Evolutionary conservation across 768 basidiomycete species (phyloP), one percentile per base, ranked within the genome.

Genomic region (Hygrocybe punicea): DNA sequence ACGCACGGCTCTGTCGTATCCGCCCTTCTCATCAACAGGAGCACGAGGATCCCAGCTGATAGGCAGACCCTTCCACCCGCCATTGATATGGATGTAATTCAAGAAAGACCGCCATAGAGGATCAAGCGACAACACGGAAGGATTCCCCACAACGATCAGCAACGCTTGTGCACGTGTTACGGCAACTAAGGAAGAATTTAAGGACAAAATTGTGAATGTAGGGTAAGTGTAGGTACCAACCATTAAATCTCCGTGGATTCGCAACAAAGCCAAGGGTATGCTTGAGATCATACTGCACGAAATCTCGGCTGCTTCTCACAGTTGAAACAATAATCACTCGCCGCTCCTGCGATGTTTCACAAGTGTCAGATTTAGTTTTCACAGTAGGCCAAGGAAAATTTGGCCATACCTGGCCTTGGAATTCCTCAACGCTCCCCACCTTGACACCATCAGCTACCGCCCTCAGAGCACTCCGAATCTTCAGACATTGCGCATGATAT

Each of bases 351-450:
- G 44, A 19, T 34, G 2, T 29, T 29, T 29, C 29, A 29, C 29
- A 29, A 29, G 29, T 7, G 42, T 35, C 4, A 10, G 33, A 36
- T 16, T 17, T 5, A n/a, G 29, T 48, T 24, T 13, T 71, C 67
- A 69, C 21, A 6, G 25, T 24, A 10, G 44, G 39, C 8, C 13
- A 36, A 21, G n/a, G 45, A 9, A 46, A n/a, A 6, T 63, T 61
- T 58, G 74, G 23, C 56, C 60, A n/a, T 48, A 80, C 82, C 69
- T 84, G 81, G 7, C 84, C 85, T 65, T 86, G 85, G 69, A 84
- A 85, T 56, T 84, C 83, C 61, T 86, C 85, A 1, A 84, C 84
- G 19, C 81, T 83, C 17, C 84, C 85, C 13, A 87, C 80, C 61
- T 85, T 85, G 53, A 85, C 72, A 5, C 64, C 71, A 24, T 74